Conservation (phyloP, 495 filamentous ascomycete genomes). For the Penicillium steckii region DNA sequence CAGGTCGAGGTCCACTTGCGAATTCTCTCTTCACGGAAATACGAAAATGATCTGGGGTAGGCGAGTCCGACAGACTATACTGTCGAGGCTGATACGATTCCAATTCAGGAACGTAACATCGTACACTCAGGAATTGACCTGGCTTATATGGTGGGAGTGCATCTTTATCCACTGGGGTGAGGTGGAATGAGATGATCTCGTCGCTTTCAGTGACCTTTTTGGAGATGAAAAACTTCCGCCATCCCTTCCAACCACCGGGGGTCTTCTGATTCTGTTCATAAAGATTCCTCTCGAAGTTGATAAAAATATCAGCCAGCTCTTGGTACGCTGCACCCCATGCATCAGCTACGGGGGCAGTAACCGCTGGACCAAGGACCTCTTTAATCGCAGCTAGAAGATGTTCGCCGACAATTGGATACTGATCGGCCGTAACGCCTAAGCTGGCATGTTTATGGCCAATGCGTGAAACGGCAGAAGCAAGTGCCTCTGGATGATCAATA, state of each 20-base stretch:
- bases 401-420: constrained; percentile 61
- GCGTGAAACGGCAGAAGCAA: constrained; percentile 57
- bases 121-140: constrained; percentile 62
- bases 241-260: constrained; percentile 49
- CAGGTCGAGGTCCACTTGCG: constrained; percentile 23
- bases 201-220: constrained; percentile 54
- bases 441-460: constrained; percentile 68
- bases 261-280: constrained; percentile 40
- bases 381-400: constrained; percentile 61
- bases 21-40: constrained; percentile 63
- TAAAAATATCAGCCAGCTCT: constrained; percentile 61
- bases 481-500: constrained; percentile 59
- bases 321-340: constrained; percentile 65
- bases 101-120: constrained; percentile 51
- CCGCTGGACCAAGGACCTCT: constrained; percentile 56
- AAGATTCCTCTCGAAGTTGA: constrained; percentile 55
- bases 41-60: constrained; percentile 52
- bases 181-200: constrained; percentile 62
- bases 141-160: constrained; percentile 54
- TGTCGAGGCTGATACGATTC: constrained; percentile 57
- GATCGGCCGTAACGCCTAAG: constrained; percentile 58
- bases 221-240: constrained; percentile 60
- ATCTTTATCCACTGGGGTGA: constrained; percentile 53
- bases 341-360: constrained; percentile 54
- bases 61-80: constrained; percentile 61